These are phyloP conservation scores for Lepidopterella palustris DNA, from an alignment of 495 filamentous ascomycete species.

Conservation along the genomic window DNA sequence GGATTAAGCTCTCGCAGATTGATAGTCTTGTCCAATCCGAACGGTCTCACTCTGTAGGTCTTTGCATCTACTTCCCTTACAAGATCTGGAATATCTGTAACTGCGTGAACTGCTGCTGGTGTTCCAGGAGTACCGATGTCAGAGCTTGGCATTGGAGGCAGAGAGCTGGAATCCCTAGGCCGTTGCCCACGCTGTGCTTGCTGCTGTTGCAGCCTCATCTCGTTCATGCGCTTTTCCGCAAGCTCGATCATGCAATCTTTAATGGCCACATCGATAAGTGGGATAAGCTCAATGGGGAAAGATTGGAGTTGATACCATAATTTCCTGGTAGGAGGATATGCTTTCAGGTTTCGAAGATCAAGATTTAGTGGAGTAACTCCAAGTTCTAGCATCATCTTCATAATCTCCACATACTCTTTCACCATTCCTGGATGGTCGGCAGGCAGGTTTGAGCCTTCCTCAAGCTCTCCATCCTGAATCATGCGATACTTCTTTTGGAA, in stretches of 20 bases:
- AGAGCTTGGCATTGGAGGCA: conserved; percentile 66
- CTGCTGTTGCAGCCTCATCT: conserved; percentile 54
- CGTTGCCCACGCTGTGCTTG: conserved; percentile 39
- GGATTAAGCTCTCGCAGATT: conserved; percentile 96
- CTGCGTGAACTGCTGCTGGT: conserved; percentile 27
- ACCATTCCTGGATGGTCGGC: conserved; percentile 50
- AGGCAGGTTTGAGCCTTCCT: conserved; percentile 55
- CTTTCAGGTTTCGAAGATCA: conserved; percentile 81
- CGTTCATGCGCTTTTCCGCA: conserved; percentile 72
- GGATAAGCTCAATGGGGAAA: conserved; percentile 92
- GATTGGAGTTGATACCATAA: conserved; percentile 90
- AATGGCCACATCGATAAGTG: conserved; percentile 88
- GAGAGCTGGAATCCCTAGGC: conserved; percentile 54
- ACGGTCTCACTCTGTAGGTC: conserved; percentile 80
- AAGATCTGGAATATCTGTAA: conserved; percentile 49
- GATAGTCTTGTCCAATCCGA: conserved; percentile 75
- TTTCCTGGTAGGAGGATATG: conserved; percentile 86
- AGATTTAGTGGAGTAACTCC: conserved; percentile 79
- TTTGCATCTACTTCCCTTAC: conserved; percentile 60
- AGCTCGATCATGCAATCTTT: conserved; percentile 92
- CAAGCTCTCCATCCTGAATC: conserved; percentile 75
- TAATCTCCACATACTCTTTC: conserved; percentile 75
- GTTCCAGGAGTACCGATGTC: conserved; percentile 46
- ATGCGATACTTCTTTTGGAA: conserved; percentile 90
- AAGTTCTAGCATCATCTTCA: conserved; percentile 83